phyloP scores from a whole-genome alignment of 805 yeast species.

The Isabelozyma gotoi region DNA sequence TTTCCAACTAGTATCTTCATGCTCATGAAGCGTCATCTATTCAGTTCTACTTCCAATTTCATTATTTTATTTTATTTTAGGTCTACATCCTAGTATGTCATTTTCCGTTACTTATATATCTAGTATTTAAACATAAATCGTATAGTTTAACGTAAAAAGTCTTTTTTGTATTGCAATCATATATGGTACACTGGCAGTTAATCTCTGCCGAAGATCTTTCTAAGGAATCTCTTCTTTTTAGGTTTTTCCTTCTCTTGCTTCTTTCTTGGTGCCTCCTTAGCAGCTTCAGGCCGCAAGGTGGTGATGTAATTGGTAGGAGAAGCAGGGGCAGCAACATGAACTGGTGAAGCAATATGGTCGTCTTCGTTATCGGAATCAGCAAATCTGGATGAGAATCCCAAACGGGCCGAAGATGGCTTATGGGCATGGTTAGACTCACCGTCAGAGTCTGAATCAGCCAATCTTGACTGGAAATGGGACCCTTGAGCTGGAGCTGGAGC shows the following conservation, averaged over 20 bases:
- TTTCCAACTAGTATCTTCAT: too few relatives aligned
- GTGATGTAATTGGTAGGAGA: neutral
- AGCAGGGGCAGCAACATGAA: neutral
- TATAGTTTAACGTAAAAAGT: neutral
- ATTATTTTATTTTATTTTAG: too few relatives aligned
- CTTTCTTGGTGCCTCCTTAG: neutral
- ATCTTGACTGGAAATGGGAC: constrained; percentile 1
- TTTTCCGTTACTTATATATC: too few relatives aligned
- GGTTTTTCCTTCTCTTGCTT: constrained; percentile 8
- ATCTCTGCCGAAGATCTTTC: constrained; percentile 39
- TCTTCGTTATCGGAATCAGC: constrained; percentile 7
- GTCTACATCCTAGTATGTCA: too few relatives aligned
- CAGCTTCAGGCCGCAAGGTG: neutral
- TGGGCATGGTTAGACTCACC: neutral
- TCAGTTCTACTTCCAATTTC: too few relatives aligned
- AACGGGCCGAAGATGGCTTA: neutral
- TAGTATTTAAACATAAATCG: neutral
- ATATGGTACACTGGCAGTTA: constrained; percentile 3
- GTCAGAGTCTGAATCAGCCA: constrained; percentile 11
- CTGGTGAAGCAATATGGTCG: neutral
- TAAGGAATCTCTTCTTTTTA: constrained; percentile 38
- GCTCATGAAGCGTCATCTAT: too few relatives aligned
- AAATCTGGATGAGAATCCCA: constrained; percentile 52
- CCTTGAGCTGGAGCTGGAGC: neutral
- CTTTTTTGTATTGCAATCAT: neutral